A percentile compares a stretch with the other conserved stretches of the same genome.
phyloP scores from a whole-genome alignment of 306 rosid species.

The Coriaria nepalensis region DNA sequence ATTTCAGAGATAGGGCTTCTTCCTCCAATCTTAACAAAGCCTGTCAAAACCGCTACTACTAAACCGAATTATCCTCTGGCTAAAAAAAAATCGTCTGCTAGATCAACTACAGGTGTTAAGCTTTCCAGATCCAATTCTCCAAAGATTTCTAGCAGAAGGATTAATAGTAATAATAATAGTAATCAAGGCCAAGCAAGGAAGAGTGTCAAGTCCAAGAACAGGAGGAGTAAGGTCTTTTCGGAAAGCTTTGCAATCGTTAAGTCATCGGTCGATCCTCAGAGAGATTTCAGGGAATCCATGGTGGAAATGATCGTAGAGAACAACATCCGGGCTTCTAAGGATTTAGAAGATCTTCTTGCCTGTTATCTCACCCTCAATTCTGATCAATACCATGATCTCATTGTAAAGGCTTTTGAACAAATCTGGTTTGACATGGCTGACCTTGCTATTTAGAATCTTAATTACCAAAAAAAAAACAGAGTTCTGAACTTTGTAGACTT shows the following conservation, averaged over 20 bases:
- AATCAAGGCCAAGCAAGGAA: slow-evolving; percentile 24
- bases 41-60: not conserved
- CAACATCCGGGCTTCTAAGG: slow-evolving; percentile 61
- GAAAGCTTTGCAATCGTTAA: slow-evolving; percentile 67
- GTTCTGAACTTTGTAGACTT: no score
- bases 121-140: slow-evolving; percentile 1
- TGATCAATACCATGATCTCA: slow-evolving; percentile 65
- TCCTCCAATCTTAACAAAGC: slow-evolving; percentile 2
- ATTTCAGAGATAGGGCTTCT: slow-evolving; percentile 22
- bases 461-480: no score
- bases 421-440: slow-evolving; percentile 76
- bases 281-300: slow-evolving; percentile 82
- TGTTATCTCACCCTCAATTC: slow-evolving; percentile 72
- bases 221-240: slow-evolving; percentile 12
- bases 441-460: not conserved
- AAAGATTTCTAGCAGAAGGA: not conserved
- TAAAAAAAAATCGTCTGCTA: not conserved
- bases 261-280: slow-evolving; percentile 58
- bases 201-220: slow-evolving; percentile 6
- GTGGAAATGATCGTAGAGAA: slow-evolving; percentile 83
- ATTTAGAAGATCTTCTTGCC: slow-evolving; percentile 83
- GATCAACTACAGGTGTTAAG: not conserved
- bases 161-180: not conserved
- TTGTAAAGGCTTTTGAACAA: slow-evolving; percentile 81
- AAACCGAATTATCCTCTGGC: not conserved